Percentiles rank a stretch among this genome's conserved stretches.
Conservation (phyloP, 805 yeast species). For the Yamadazyma tumulicola region DNA sequence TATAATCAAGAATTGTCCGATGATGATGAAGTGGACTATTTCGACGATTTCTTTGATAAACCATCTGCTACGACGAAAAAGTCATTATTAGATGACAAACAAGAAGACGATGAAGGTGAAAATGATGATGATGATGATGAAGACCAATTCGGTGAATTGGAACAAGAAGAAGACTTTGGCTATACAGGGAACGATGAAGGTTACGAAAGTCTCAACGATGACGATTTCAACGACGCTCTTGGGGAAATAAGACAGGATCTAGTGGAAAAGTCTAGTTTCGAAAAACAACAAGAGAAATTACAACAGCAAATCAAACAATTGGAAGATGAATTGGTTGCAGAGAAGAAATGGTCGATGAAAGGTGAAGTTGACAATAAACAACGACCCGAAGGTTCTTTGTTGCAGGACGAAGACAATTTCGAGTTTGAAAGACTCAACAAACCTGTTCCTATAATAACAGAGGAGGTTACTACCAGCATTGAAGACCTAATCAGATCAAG, state of each 20-base stretch:
- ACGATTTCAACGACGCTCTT: conserved; percentile 59
- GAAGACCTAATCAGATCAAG: conserved; percentile 89
- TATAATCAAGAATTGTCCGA: conserved; percentile 36
- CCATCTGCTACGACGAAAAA: conserved; percentile 21
- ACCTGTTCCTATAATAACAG: conserved; percentile 93
- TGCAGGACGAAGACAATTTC: conserved; percentile 64
- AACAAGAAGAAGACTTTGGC: conserved; percentile 36
- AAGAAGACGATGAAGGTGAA: conserved; percentile 5
- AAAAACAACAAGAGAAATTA: conserved; percentile 74
- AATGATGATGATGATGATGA: conserved; percentile 18
- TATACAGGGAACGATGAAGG: conserved; percentile 20
- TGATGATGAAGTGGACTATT: conserved; percentile 58
- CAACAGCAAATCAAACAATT: conserved; percentile 73
- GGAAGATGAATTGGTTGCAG: conserved; percentile 85
- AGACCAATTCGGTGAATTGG: conserved; percentile 1
- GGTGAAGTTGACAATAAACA: conserved; percentile 86
- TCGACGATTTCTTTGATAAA: conserved; percentile 63
- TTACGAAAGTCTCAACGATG: conserved; percentile 44
- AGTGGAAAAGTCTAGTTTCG: conserved; percentile 66
- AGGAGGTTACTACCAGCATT: conserved; percentile 77
- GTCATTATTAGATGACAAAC: conserved; percentile 14
- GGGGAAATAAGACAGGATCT: conserved; percentile 61
- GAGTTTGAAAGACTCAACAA: conserved; percentile 92
- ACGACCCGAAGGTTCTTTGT: conserved; percentile 79
- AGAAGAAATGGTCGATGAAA: conserved; percentile 88